Percentiles rank a stretch among this genome's conserved stretches.
These are phyloP conservation scores for Leccinum rimulosum DNA, from an alignment of 768 basidiomycete genomes.

Conservation along the genomic window DNA sequence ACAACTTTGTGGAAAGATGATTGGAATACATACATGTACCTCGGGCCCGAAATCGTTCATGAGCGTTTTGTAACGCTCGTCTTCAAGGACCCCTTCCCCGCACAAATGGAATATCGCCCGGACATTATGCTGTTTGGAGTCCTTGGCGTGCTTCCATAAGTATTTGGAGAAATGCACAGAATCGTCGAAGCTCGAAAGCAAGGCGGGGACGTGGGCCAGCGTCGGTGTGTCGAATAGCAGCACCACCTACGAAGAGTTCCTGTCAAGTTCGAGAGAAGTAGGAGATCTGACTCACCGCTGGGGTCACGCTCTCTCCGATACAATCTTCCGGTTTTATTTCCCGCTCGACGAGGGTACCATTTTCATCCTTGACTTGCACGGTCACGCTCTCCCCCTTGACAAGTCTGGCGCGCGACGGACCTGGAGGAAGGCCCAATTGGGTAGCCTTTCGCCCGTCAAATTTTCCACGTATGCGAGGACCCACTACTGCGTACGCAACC, in stretches of 20 bases:
- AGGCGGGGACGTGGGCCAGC: conserved; percentile 48
- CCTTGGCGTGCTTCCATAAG: conserved; percentile 40
- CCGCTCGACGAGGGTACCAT: conserved; percentile 42
- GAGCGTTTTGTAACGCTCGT: conserved; percentile 67
- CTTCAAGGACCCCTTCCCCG: conserved; percentile 52
- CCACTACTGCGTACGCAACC: conserved; percentile 50
- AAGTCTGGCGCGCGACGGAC: conserved; percentile 57
- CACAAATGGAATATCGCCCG: conserved; percentile 53
- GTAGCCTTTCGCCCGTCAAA: conserved; percentile 69
- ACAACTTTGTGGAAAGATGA: neutral
- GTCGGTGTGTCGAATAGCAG: conserved; percentile 74
- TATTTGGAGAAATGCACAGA: conserved; percentile 50
- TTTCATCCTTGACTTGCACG: conserved; percentile 46
- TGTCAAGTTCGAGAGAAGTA: neutral
- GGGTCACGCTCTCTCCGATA: conserved; percentile 50
- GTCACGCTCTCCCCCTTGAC: conserved; percentile 63
- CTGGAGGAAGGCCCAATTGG: conserved; percentile 59
- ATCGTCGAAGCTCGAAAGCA: conserved; percentile 46
- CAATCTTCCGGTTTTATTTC: conserved; percentile 61
- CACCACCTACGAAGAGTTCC: conserved; percentile 42
- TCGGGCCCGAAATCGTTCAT: conserved; percentile 63
- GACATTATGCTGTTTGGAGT: conserved; percentile 44
- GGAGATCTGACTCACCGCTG: conserved; percentile 37
- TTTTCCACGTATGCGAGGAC: conserved; percentile 58
- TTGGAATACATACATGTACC: conserved; percentile 51